phyloP scores from a whole-genome alignment of 2,329 filamentous ascomycete genomes.

The Cordyceps cicadae region DNA sequence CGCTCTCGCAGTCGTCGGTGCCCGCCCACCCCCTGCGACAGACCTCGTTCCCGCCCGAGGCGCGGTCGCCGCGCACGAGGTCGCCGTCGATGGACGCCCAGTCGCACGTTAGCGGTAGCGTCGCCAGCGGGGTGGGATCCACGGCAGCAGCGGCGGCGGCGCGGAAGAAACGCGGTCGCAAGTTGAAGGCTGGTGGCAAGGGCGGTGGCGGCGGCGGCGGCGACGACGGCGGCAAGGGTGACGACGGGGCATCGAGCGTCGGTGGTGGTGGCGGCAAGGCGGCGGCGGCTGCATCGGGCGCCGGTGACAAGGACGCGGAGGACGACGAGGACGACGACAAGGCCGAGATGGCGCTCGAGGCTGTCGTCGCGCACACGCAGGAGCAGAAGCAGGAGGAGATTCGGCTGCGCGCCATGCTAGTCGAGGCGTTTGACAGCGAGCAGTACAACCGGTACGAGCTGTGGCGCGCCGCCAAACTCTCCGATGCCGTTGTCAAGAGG shows the following conservation, averaged over 20 bases:
- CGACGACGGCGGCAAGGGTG: slow-evolving; percentile 20
- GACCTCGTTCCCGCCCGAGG: slow-evolving; percentile 68
- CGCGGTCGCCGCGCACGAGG: slow-evolving; percentile 46
- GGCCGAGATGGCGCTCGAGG: slow-evolving; percentile 48
- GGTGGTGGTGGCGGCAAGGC: slow-evolving; percentile 32
- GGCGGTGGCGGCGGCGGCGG: slow-evolving; percentile 20
- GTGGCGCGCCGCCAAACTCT: slow-evolving; percentile 61
- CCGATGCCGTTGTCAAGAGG: slow-evolving; percentile 60
- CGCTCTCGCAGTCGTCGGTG: slow-evolving; percentile 44
- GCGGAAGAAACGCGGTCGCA: slow-evolving; percentile 55
- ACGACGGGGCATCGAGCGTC: slow-evolving; percentile 38
- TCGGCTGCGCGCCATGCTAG: slow-evolving; percentile 50
- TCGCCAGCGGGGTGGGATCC: slow-evolving; percentile 29
- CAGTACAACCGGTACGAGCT: slow-evolving; percentile 64
- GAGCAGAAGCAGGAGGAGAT: slow-evolving; percentile 60
- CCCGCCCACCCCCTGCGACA: slow-evolving; percentile 67
- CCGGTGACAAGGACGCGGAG: slow-evolving; percentile 37
- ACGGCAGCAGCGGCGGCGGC: slow-evolving; percentile 20
- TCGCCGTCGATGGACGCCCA: slow-evolving; percentile 58
- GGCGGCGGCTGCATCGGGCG: slow-evolving; percentile 34
- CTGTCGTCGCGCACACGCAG: slow-evolving; percentile 53
- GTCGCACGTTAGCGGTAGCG: slow-evolving; percentile 54
- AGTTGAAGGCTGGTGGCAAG: slow-evolving; percentile 45
- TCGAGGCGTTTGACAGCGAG: slow-evolving; percentile 54
- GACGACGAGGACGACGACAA: slow-evolving; percentile 49